phyloP scores from a whole-genome alignment of 2,329 filamentous ascomycete genomes.

The Achaetomium macrosporum region DNA sequence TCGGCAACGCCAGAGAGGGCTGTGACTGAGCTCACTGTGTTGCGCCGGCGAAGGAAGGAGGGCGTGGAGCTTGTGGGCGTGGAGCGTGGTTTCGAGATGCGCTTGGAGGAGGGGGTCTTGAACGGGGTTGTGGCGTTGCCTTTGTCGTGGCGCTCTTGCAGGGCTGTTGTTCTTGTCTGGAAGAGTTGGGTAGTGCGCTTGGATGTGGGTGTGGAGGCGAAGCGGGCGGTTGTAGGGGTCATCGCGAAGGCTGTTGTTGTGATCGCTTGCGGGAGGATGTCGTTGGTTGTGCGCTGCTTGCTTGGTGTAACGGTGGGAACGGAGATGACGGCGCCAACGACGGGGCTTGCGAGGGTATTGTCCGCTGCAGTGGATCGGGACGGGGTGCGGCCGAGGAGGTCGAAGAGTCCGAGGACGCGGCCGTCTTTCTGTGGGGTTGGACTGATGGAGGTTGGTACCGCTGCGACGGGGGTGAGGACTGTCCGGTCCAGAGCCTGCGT shows the following conservation, averaged over 20 bases:
- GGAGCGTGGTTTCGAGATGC: conserved; percentile 1
- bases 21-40: conserved; percentile 38
- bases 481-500: conserved; percentile 54
- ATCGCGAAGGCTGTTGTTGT: background rate
- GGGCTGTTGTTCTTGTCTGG: conserved; percentile 36
- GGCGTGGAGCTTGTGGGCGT: conserved; percentile 37
- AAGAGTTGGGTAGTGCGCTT: conserved; percentile 1
- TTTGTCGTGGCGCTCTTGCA: conserved; percentile 51
- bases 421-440: conserved; percentile 78
- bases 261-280: background rate
- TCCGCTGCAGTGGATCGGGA: conserved; percentile 36
- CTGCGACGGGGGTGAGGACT: conserved; percentile 49
- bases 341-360: conserved; percentile 24
- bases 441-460: conserved; percentile 57
- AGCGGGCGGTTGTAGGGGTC: conserved; percentile 15
- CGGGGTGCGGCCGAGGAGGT: conserved; percentile 54
- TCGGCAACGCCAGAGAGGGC: conserved; percentile 25
- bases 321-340: background rate
- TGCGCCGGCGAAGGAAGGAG: conserved; percentile 26
- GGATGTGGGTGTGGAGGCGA: conserved; percentile 11
- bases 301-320: conserved; percentile 12
- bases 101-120: conserved; percentile 34
- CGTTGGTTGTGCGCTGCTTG: conserved; percentile 2
- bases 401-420: conserved; percentile 70
- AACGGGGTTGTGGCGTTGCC: background rate